Evolutionary conservation across 1,284 basidiomycete species (phyloP).

Genomic region (Trichosporon ovoides): DNA sequence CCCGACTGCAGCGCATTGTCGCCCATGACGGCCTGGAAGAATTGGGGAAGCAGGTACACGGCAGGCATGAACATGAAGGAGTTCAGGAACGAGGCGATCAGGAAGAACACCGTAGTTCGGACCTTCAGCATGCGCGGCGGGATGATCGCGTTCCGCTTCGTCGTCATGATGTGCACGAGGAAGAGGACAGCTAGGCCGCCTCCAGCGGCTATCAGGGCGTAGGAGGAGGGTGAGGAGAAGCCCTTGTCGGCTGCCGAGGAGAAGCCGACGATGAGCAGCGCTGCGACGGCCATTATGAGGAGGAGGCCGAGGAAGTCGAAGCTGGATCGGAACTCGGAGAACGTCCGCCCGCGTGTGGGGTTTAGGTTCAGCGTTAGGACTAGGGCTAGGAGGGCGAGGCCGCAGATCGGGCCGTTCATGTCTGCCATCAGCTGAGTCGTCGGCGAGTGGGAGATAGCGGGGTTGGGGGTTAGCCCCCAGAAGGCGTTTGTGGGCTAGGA

Average conservation of each 20-base stretch:
- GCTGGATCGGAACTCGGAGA: conserved; percentile 26
- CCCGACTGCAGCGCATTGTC: conserved; percentile 24
- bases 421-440: not conserved
- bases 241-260: conserved; percentile 49
- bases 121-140: conserved; percentile 38
- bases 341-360: conserved; percentile 21
- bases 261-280: conserved; percentile 73
- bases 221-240: conserved; percentile 55
- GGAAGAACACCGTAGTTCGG: conserved; percentile 42
- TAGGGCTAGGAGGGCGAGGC: conserved; percentile 61
- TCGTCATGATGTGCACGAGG: conserved; percentile 62
- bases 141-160: conserved; percentile 72
- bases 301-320: conserved; percentile 48
- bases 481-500: too few relatives aligned
- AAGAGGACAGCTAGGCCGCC: conserved; percentile 56
- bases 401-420: conserved; percentile 46
- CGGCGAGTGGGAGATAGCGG: too few relatives aligned
- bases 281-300: conserved; percentile 65
- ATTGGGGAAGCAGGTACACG: conserved; percentile 38
- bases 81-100: conserved; percentile 32
- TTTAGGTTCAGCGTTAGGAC: conserved; percentile 81
- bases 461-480: too few relatives aligned
- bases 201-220: conserved; percentile 67
- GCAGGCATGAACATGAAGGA: conserved; percentile 32
- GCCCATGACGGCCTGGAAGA: conserved; percentile 41